Conservation (phyloP, 148 eudicot genomes). For the Fagopyrum tataricum region DNA sequence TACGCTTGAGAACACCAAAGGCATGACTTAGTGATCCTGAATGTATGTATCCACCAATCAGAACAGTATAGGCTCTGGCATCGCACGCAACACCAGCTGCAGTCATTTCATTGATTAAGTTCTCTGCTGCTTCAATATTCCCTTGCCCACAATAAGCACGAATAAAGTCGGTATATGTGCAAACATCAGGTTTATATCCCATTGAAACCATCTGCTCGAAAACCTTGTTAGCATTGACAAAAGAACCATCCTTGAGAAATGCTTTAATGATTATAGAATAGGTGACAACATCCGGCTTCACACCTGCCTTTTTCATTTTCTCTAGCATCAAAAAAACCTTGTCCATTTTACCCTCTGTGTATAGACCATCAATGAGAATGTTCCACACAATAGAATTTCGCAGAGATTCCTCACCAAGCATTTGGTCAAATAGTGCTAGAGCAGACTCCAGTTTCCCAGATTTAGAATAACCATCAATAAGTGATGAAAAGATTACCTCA, state of each 20-base stretch:
- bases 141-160: constrained; percentile 62
- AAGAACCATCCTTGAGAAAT: constrained; percentile 52
- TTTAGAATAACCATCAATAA: constrained; percentile 62
- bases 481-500: constrained; percentile 47
- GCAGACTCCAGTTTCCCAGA: constrained; percentile 46
- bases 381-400: constrained; percentile 57
- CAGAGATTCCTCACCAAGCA: constrained; percentile 40
- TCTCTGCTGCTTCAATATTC: constrained; percentile 60
- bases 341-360: constrained; percentile 37
- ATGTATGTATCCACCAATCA: constrained; percentile 65
- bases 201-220: constrained; percentile 45
- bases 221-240: constrained; percentile 51
- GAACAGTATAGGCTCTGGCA: constrained; percentile 53
- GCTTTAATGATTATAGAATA: constrained; percentile 57
- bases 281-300: constrained; percentile 50
- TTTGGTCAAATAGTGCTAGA: constrained; percentile 35
- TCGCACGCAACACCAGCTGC: constrained; percentile 47
- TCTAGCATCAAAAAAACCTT: constrained; percentile 41
- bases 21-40: constrained; percentile 39
- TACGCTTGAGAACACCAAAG: constrained; percentile 51
- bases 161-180: constrained; percentile 61
- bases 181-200: constrained; percentile 70
- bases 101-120: constrained; percentile 51
- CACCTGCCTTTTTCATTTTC: constrained; percentile 38
- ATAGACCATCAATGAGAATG: constrained; percentile 55